Base-by-base conservation (phyloP, 139 green algal species). In the Haematococcus sp. region DNA sequence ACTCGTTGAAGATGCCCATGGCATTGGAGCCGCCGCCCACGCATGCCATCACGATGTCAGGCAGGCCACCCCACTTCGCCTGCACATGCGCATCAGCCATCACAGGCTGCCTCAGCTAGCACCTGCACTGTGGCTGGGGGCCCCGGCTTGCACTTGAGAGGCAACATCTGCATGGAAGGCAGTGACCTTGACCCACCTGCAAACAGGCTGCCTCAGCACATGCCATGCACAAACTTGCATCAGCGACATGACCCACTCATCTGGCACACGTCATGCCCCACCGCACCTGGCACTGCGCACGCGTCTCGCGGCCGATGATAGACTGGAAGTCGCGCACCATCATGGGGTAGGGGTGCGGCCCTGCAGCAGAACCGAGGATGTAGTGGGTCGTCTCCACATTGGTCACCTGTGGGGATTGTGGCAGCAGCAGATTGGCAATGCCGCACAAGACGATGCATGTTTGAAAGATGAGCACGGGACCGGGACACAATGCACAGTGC, bases 331-430 rank as follows among this genome's bases (percentile, higher is more conserved):
- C 93, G 34, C 95, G 91, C 51, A 96, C 90, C 88, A 93, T 80
- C 92, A 97, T 97, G 64, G 96, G 96, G 91, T 97, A 99, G 25
- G 96, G 96, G 87, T 99, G 96, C 1, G 96, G 96, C 11, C 96
- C 96, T 11, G 94, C 94, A 19, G 93, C 96, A 22, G 87, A 96
- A 59, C 96, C 96, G 27, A 99, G 89, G 78, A 99, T 99, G 90
- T 99, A 99, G 88, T 99, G 96, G 2, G 96, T 99, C 70, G 76
- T 91, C 87, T 99, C 96, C 75, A 99, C 95, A 75, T 99, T 99
- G 43, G 96, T 99, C 44, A 81, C 69, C 69, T 75, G 34, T 25
- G 28, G 25, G 30, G 17, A 52, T 30, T 35, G 17, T 23, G 28
- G 16, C 22, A 61, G 16, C 28, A 61, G 54, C 22, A n/a, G 54